Evolutionary conservation across 2,329 filamentous ascomycete species (phyloP), one percentile per base, ranked within the genome.

Genomic region (Plectosphaerella plurivora): DNA sequence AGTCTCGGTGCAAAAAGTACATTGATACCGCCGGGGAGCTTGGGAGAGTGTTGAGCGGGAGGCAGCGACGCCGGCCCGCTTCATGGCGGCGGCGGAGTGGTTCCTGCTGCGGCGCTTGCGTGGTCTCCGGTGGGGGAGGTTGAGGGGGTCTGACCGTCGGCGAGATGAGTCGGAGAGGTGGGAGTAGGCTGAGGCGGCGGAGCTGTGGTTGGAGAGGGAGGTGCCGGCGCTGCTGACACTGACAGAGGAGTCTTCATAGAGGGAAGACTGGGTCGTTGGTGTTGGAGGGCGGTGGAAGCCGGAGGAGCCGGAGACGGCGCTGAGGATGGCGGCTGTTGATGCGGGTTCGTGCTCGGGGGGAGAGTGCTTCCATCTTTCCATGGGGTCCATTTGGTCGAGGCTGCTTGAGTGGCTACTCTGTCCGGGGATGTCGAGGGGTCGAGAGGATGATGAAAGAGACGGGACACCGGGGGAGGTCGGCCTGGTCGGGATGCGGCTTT

Each of bases 1-100:
- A 0, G 68, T 69, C 47, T 76, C 73, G 0, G 71, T 73, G 51
- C 73, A 76, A 47, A 76, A 76, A 0, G 73, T 76, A 52, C 73
- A 76, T 47, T 76, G 73, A 16, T 66, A 69, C 1, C 57, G 51
- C 12, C 47, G 47, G 6, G 45, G 45, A 14, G 16, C n/a, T 35
- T 47, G 24, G 5, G 24, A 47, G 9, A 47, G 45, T 8, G n/a
- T 47, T 12, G 45, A 16, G 24, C 15, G 25, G 11, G 28, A 9
- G 28, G 28, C 28, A 9, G 28, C 28, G 28, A 12, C 28, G 8
- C 28, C 28, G 8, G 28, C 11, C 4, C 28, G 28, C 28, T 33
- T 33, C 28, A 33, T 9, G 28, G 28, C 28, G 5, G 14, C 4
- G n/a, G 20, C 15, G 45, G 12, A 12, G 25, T 4, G 11, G 15